Evolutionary conservation across 257 asterid genomes (phyloP).

Genomic region (Cynanchum wilfordii): DNA sequence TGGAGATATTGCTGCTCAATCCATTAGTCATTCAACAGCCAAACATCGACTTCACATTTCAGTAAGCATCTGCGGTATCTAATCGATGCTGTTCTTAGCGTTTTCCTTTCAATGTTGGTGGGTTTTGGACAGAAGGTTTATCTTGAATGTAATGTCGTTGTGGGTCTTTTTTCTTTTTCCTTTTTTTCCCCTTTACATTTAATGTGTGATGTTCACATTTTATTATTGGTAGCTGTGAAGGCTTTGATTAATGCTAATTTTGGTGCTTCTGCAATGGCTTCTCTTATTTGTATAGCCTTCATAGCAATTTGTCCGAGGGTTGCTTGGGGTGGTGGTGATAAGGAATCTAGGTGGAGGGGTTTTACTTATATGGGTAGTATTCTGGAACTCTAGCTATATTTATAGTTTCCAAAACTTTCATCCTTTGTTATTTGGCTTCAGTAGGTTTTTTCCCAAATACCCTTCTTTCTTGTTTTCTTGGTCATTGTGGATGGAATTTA

Average conservation of each 20-base stretch:
- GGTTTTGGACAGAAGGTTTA: background rate
- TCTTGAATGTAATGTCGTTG: background rate
- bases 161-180: too few relatives aligned
- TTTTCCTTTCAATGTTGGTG: background rate
- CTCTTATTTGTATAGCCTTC: background rate
- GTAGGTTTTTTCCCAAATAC: background rate
- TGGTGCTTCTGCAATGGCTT: background rate
- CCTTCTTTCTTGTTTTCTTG: background rate
- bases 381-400: background rate
- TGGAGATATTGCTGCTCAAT: constrained; percentile 80
- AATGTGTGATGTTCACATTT: background rate
- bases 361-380: background rate
- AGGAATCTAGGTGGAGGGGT: background rate
- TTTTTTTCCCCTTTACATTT: too few relatives aligned
- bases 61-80: constrained; percentile 4
- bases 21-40: constrained; percentile 63
- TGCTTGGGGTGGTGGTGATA: constrained; percentile 1
- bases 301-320: background rate
- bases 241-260: constrained; percentile 1
- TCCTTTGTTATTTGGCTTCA: background rate
- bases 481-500: background rate
- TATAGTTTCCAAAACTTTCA: background rate
- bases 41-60: constrained; percentile 30
- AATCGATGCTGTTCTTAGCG: background rate
- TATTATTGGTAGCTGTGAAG: background rate